Conservation (phyloP, 225 moss, liverwort and hornwort species). For the Ulota crispa region DNA sequence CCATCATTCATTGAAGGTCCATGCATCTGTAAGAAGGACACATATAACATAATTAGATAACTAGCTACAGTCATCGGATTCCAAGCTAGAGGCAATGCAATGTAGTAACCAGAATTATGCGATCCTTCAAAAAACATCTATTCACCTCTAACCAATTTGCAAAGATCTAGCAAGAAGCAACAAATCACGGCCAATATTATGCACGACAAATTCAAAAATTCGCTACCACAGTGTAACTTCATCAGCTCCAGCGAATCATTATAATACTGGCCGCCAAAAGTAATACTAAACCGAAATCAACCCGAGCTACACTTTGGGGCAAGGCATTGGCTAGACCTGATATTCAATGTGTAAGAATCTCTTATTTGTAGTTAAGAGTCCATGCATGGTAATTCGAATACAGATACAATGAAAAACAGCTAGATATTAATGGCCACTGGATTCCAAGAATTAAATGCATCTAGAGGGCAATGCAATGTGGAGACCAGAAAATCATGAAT, state of each 20-base stretch:
- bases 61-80: not conserved
- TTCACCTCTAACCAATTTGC: not conserved
- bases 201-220: not conserved
- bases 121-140: not conserved
- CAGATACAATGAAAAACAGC: not conserved
- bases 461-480: not conserved
- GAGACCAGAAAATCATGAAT: not conserved
- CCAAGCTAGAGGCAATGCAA: slow-evolving; percentile 5
- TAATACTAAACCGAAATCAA: not conserved
- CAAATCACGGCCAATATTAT: not conserved
- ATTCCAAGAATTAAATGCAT: not conserved
- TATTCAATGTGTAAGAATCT: too few species aligned
- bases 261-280: not conserved
- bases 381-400: not conserved
- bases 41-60: not conserved
- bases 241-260: not conserved
- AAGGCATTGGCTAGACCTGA: not conserved
- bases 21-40: slow-evolving; percentile 18
- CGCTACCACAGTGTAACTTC: not conserved
- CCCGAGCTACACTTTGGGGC: not conserved
- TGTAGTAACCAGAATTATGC: not conserved
- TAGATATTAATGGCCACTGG: not conserved
- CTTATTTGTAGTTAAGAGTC: not conserved
- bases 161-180: not conserved
- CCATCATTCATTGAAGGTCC: not conserved